Percentiles rank a stretch among this genome's conserved stretches.
phyloP scores from a whole-genome alignment of 306 rosid genomes.

The Crotalaria pallida region DNA sequence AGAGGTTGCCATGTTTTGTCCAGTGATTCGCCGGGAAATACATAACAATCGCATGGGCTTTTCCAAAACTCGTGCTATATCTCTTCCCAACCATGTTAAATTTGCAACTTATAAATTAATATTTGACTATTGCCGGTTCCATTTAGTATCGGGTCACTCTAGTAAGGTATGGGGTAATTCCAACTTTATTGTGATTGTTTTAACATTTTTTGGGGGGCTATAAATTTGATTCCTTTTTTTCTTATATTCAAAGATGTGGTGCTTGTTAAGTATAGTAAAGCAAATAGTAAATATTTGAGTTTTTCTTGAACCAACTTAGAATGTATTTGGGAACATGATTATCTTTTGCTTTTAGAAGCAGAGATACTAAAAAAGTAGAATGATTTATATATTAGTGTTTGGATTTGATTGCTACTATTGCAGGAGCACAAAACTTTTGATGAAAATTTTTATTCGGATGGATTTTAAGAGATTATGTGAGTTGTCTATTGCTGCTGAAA shows the following conservation, averaged over 20 bases:
- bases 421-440: constrained; percentile 74
- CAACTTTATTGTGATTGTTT: constrained; percentile 4
- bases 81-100: constrained; percentile 76
- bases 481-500: constrained; percentile 75
- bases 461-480: constrained; percentile 74
- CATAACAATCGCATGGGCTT: constrained; percentile 76
- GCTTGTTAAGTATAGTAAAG: not conserved
- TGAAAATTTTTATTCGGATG: constrained; percentile 65
- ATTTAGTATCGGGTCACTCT: constrained; percentile 75
- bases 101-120: constrained; percentile 68
- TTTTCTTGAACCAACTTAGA: not conserved
- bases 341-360: too few species aligned
- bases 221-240: not conserved
- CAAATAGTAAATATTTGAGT: not conserved
- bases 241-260: not conserved
- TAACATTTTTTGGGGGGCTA: not conserved
- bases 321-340: not conserved
- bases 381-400: too few species aligned
- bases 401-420: too few species aligned
- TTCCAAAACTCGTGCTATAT: constrained; percentile 78
- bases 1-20: constrained; percentile 93
- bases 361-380: too few species aligned
- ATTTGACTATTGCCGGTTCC: constrained; percentile 80
- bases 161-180: constrained; percentile 53
- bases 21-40: constrained; percentile 74